Percentiles rank a stretch among this genome's conserved stretches.
Evolutionary conservation across 495 filamentous ascomycete species (phyloP).

Genomic region (Daldinia childiae): DNA sequence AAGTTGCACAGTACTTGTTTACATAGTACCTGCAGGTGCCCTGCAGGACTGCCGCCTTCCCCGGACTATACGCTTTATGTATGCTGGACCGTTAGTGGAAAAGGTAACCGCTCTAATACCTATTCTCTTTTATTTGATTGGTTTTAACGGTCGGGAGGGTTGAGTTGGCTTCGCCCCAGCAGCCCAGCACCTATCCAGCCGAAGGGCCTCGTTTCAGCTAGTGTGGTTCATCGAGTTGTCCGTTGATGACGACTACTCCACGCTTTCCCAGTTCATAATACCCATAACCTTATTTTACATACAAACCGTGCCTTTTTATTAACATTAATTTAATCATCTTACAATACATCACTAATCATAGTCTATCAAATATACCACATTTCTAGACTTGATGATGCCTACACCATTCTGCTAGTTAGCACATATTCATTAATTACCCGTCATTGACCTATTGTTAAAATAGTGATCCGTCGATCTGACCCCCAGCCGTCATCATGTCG

Average conservation of each 20-base stretch:
- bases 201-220: constrained; percentile 33
- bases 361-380: background rate
- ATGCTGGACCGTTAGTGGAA: constrained; percentile 5
- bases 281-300: background rate
- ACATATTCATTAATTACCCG: constrained; percentile 14
- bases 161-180: constrained; percentile 29
- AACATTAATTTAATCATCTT: background rate
- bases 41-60: constrained; percentile 8
- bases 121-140: constrained; percentile 15
- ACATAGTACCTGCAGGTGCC: constrained; percentile 9
- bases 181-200: background rate
- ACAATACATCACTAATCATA: background rate
- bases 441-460: constrained; percentile 8
- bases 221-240: constrained; percentile 25
- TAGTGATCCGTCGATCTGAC: constrained; percentile 3
- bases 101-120: constrained; percentile 17
- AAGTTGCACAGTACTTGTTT: constrained; percentile 28
- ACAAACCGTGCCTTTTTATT: background rate
- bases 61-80: constrained; percentile 15
- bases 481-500: constrained; percentile 50
- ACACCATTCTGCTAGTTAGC: constrained; percentile 2
- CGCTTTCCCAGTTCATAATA: background rate
- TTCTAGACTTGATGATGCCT: constrained; percentile 20
- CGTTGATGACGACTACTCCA: constrained; percentile 33
- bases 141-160: constrained; percentile 5